Evolutionary conservation across 116 monocot genomes (phyloP), one percentile per base, ranked within the genome.

Genomic region (Iris pallida): DNA sequence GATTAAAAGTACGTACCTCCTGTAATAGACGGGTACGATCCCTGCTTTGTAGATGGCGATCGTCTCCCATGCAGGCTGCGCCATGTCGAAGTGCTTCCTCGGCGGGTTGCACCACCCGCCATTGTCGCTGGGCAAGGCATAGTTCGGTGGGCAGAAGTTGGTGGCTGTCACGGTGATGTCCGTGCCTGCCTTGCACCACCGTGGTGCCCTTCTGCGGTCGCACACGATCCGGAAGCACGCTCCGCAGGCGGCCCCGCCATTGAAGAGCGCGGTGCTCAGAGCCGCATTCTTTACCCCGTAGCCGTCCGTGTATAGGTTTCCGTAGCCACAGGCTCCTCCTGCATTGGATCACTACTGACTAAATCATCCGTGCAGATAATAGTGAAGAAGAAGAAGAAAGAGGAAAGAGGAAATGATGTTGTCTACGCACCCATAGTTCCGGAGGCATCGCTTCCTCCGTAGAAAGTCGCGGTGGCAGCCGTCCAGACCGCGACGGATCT

Each of bases 41-140:
- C 84, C 91, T 0, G 61, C 91, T 4, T 73, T 51, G 52, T 77
- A 87, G 59, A 84, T 73, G 46, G 76, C 90, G 20, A 94, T 89
- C 74, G 86, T 78, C 69, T 87, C 87, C 84, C 82, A 94, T 3
- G 87, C 80, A 0, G 93, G 93, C 58, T 89, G n/a, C n/a, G n/a
- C n/a, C n/a, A n/a, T n/a, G n/a, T n/a, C n/a, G n/a, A n/a, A n/a
- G n/a, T n/a, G n/a, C 76, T 78, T 76, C 13, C 86, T 84, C 8
- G 90, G 90, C 0, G 90, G 85, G 71, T 87, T 90, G 80, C 89
- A 93, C 92, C 92, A 93, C 42, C 93, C 89, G 17, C 93, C 93
- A 9, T 82, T 48, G 66, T 93, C 75, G 68, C 63, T 82, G 20
- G 87, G 79, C 2, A 76, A 72, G 0, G 59, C 71, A 8, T 44